phyloP scores from a whole-genome alignment of 306 rosid species.

The Notholithocarpus densiflorus region DNA sequence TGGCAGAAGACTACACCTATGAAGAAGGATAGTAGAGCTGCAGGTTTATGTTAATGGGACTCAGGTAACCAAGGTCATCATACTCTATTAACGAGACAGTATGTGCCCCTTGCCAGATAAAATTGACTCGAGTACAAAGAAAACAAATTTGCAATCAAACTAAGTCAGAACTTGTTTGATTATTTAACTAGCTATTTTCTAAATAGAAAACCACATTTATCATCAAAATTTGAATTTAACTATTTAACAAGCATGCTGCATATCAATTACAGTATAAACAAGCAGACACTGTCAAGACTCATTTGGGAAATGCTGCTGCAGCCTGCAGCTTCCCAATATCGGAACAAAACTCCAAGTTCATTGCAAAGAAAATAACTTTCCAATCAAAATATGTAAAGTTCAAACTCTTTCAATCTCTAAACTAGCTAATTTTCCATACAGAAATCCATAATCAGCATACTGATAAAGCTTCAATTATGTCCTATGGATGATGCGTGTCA shows the following conservation, averaged over 20 bases:
- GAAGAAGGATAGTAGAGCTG: background rate
- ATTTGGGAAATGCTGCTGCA: background rate
- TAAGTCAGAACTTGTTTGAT: no score
- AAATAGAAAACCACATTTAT: no score
- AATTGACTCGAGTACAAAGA: no score
- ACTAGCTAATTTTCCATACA: conserved; percentile 9
- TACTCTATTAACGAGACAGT: background rate
- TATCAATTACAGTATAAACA: no score
- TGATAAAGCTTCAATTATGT: conserved; percentile 1
- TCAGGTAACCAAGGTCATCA: background rate
- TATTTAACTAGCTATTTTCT: no score
- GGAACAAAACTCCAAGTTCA: background rate
- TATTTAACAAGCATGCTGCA: no score
- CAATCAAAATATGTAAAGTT: background rate
- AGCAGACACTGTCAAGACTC: background rate
- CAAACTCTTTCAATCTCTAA: conserved; percentile 5
- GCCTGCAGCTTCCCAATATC: background rate
- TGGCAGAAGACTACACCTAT: background rate
- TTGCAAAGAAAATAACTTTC: background rate
- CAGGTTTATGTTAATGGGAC: background rate
- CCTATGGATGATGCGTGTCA: background rate
- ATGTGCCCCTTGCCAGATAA: no score
- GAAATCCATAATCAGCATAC: conserved; percentile 15
- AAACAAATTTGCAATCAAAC: no score
- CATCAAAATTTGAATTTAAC: no score